Conservation (phyloP, 1,139 yeast species). For the Pichia cactophila region DNA sequence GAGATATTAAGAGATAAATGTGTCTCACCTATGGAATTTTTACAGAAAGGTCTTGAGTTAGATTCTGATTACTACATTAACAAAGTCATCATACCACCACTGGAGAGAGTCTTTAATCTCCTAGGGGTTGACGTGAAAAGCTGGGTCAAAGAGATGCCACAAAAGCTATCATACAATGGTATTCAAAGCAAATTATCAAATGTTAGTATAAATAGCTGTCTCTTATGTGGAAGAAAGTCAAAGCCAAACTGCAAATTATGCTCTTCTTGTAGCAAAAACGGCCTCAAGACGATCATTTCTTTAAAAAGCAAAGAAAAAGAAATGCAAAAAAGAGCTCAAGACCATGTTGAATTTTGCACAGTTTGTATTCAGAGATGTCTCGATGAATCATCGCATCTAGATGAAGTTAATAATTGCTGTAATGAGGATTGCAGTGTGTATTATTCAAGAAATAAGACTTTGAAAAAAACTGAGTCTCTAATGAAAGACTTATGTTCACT, state of each 20-base stretch:
- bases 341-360: constrained; percentile 19
- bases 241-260: constrained; percentile 27
- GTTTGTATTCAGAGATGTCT: constrained; percentile 17
- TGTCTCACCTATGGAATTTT: constrained; percentile 66
- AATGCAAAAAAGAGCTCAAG: constrained; percentile 17
- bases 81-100: constrained; percentile 79
- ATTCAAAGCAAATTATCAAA: constrained; percentile 5
- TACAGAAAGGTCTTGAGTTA: constrained; percentile 41
- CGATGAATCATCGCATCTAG: constrained; percentile 7
- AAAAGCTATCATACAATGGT: constrained; percentile 20
- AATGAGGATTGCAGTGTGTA: constrained; percentile 40
- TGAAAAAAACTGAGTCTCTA: constrained; percentile 17
- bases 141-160: constrained; percentile 78
- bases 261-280: constrained; percentile 29
- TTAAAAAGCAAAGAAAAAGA: constrained; percentile 25
- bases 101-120: constrained; percentile 74
- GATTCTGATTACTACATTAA: constrained; percentile 83
- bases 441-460: constrained; percentile 30
- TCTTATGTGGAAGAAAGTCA: constrained; percentile 5
- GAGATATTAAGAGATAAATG: constrained; percentile 71
- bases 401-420: constrained; percentile 25
- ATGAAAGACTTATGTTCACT: constrained; percentile 10
- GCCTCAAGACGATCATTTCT: constrained; percentile 27
- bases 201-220: constrained; percentile 5
- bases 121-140: constrained; percentile 70